A percentile compares a stretch with the other conserved stretches of the same genome.
Conservation (phyloP, 2,329 filamentous ascomycete species). For the Neofusicoccum cordaticola region DNA sequence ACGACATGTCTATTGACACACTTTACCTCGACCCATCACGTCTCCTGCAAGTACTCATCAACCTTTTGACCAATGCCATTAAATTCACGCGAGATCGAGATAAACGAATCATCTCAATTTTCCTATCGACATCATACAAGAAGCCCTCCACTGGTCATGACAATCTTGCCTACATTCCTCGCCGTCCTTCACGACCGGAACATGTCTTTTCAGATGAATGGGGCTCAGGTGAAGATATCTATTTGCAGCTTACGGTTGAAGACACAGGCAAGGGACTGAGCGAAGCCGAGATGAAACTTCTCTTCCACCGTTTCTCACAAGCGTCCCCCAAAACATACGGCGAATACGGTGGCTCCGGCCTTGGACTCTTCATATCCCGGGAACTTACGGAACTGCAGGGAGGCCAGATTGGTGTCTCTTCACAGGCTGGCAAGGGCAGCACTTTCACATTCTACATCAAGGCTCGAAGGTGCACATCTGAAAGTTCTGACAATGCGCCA, state of each 20-base stretch:
- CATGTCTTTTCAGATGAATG: conserved; percentile 19
- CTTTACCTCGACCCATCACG: conserved; percentile 20
- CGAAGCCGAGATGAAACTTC: conserved; percentile 12
- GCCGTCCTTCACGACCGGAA: conserved; percentile 3
- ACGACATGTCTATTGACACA: conserved; percentile 19
- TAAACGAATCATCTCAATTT: conserved; percentile 31
- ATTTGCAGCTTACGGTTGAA: conserved; percentile 17
- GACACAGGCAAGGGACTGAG: conserved; percentile 19
- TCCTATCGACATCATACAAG: conserved; percentile 25
- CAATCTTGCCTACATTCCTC: conserved; percentile 20
- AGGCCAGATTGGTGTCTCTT: conserved; percentile 34
- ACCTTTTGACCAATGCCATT: conserved; percentile 32
- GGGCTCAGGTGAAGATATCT: conserved; percentile 19
- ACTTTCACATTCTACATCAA: conserved; percentile 36
- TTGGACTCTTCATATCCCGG: conserved; percentile 37
- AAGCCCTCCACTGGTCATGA: conserved; percentile 9
- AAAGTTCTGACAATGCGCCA: not conserved
- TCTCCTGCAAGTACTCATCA: conserved; percentile 27
- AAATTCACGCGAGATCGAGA: conserved; percentile 28
- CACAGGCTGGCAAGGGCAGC: conserved; percentile 29
- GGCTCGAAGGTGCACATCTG: conserved; percentile 16
- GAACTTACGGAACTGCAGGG: conserved; percentile 34
- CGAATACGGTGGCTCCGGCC: conserved; percentile 37
- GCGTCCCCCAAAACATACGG: conserved; percentile 23
- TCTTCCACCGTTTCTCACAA: conserved; percentile 17